Conservation (phyloP, 73 alveolate species). For the Halteria grandinella region DNA sequence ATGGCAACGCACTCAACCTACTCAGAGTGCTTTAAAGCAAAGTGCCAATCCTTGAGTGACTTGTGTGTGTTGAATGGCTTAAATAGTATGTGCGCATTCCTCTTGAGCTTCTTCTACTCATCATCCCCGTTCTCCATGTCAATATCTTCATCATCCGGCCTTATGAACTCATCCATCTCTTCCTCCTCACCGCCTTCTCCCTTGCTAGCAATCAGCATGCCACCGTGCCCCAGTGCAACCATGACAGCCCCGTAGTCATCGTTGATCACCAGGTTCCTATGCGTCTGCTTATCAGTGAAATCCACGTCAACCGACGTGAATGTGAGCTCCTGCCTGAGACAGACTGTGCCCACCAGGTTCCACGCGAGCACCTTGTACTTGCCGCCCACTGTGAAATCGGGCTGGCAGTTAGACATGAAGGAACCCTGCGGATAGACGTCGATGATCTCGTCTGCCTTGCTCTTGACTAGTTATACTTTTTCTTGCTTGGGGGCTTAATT, state of each 20-base stretch:
- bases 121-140: not conserved
- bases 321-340: slow-evolving; percentile 29
- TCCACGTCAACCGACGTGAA: slow-evolving; percentile 60
- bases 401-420: slow-evolving; percentile 42
- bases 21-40: slow-evolving; percentile 52
- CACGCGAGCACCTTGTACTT: slow-evolving; percentile 48
- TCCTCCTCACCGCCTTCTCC: slow-evolving; percentile 56
- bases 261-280: slow-evolving; percentile 48
- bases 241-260: slow-evolving; percentile 44
- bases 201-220: slow-evolving; percentile 59
- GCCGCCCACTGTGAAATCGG: slow-evolving; percentile 14
- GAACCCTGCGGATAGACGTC: slow-evolving; percentile 54
- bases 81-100: slow-evolving; percentile 6
- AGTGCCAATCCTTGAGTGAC: slow-evolving; percentile 53
- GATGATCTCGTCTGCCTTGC: slow-evolving; percentile 54
- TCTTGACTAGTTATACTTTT: not conserved
- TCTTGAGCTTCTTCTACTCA: slow-evolving; percentile 29
- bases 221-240: slow-evolving; percentile 57
- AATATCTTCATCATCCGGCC: slow-evolving; percentile 40
- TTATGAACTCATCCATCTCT: slow-evolving; percentile 55
- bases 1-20: slow-evolving; percentile 53
- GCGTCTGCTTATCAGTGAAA: slow-evolving; percentile 55
- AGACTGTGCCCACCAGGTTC: slow-evolving; percentile 57
- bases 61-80: slow-evolving; percentile 34
- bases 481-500: not conserved